These are phyloP conservation scores for Russula foetens DNA, from an alignment of 768 basidiomycete genomes.

Conservation along the genomic window DNA sequence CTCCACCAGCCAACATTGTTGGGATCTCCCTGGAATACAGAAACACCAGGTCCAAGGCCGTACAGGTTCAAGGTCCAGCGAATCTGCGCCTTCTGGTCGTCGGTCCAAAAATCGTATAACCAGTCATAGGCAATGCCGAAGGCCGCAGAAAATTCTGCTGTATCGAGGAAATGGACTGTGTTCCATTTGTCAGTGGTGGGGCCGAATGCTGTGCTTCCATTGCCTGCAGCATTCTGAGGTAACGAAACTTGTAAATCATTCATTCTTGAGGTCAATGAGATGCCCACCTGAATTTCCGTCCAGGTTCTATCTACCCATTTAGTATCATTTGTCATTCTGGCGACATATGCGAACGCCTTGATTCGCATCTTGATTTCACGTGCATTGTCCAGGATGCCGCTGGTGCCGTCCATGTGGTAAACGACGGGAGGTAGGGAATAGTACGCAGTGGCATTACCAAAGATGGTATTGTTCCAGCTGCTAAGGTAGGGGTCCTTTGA, in stretches of 20 bases:
- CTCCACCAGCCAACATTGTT: slow-evolving; percentile 70
- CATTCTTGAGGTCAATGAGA: neutral
- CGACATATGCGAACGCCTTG: slow-evolving; percentile 90
- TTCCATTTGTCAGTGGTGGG: slow-evolving; percentile 70
- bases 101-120: slow-evolving; percentile 80
- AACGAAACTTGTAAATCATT: neutral
- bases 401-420: slow-evolving; percentile 73
- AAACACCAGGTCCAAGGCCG: slow-evolving; percentile 63
- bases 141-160: slow-evolving; percentile 82
- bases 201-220: slow-evolving; percentile 59
- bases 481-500: slow-evolving; percentile 76
- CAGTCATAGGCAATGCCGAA: slow-evolving; percentile 96
- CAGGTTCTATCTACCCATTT: slow-evolving; percentile 84
- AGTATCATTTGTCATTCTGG: slow-evolving; percentile 85
- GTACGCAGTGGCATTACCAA: slow-evolving; percentile 79
- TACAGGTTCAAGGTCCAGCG: slow-evolving; percentile 64
- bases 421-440: slow-evolving; percentile 50
- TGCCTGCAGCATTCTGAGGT: slow-evolving; percentile 64
- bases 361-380: slow-evolving; percentile 84
- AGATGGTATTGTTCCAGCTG: slow-evolving; percentile 87
- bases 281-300: slow-evolving; percentile 72
- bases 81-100: slow-evolving; percentile 62
- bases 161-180: slow-evolving; percentile 82
- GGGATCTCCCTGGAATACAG: slow-evolving; percentile 37
- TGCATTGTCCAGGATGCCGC: slow-evolving; percentile 87